Percentiles rank a stretch among this genome's conserved stretches.
Evolutionary conservation across 139 green algal genomes (phyloP).

Genomic region (Yamagishiella unicocca): DNA sequence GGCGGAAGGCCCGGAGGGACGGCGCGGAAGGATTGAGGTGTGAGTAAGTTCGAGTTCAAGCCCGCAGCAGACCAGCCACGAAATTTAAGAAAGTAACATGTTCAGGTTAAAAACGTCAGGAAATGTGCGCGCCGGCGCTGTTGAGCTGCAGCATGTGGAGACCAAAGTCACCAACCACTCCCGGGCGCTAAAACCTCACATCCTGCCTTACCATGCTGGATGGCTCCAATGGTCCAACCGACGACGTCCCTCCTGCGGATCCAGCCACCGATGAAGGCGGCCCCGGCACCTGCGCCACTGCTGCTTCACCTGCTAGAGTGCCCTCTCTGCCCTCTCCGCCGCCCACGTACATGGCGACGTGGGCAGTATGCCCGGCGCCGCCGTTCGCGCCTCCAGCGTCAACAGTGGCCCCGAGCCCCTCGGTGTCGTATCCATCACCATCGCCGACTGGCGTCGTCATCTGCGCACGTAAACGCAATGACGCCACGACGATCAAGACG

Average conservation of each 20-base stretch:
- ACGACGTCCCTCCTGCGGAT: background rate
- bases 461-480: background rate
- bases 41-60: too few relatives aligned
- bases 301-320: background rate
- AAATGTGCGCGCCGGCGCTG: too few relatives aligned
- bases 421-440: conserved; percentile 15
- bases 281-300: background rate
- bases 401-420: background rate
- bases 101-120: too few relatives aligned
- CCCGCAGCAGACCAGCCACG: too few relatives aligned
- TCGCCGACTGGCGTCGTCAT: conserved; percentile 3
- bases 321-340: background rate
- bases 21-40: background rate
- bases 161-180: too few relatives aligned
- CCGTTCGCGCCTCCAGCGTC: background rate
- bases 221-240: background rate
- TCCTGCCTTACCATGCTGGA: background rate
- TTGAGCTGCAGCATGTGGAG: too few relatives aligned
- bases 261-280: background rate
- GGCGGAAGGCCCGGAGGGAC: background rate
- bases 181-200: too few relatives aligned
- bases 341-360: conserved; percentile 33
- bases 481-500: background rate
- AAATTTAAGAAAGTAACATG: too few relatives aligned
- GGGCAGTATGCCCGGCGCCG: background rate